phyloP scores from a whole-genome alignment of 169 alveolate species.

The Babesia ovata region DNA sequence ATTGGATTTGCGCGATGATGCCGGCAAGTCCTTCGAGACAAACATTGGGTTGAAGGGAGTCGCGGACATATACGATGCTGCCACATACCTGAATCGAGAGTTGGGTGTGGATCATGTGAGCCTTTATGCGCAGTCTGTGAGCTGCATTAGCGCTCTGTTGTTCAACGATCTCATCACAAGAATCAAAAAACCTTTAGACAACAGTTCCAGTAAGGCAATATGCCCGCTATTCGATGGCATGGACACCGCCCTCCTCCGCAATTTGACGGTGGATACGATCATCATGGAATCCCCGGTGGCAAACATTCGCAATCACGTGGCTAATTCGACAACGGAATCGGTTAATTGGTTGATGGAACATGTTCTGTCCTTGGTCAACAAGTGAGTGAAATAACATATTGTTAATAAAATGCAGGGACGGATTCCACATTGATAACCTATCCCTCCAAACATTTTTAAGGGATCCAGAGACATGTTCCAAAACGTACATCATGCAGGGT shows the following conservation, averaged over 20 bases:
- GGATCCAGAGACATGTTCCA: constrained; percentile 14
- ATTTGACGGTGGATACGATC: constrained; percentile 15
- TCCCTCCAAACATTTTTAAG: constrained; percentile 23
- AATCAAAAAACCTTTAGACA: background rate
- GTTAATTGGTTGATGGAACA: constrained; percentile 35
- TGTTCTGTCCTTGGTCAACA: background rate
- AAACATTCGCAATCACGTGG: constrained; percentile 33
- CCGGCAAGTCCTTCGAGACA: constrained; percentile 37
- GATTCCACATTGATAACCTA: constrained; percentile 43
- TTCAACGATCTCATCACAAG: constrained; percentile 8
- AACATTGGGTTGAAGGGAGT: constrained; percentile 65
- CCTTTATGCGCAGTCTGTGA: constrained; percentile 62
- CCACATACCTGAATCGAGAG: constrained; percentile 15
- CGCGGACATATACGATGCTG: constrained; percentile 54
- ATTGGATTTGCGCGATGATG: constrained; percentile 36
- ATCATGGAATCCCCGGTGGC: constrained; percentile 67
- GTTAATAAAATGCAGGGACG: constrained; percentile 13
- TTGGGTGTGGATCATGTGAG: constrained; percentile 27
- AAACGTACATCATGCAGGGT: constrained; percentile 61
- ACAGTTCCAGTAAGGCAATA: background rate
- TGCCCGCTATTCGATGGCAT: constrained; percentile 7
- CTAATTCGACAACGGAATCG: constrained; percentile 27
- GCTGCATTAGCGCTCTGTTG: constrained; percentile 50
- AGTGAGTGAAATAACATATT: constrained; percentile 6
- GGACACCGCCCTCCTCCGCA: constrained; percentile 19